phyloP scores from a whole-genome alignment of 441 rosid genomes.

The Daphne laureola region DNA sequence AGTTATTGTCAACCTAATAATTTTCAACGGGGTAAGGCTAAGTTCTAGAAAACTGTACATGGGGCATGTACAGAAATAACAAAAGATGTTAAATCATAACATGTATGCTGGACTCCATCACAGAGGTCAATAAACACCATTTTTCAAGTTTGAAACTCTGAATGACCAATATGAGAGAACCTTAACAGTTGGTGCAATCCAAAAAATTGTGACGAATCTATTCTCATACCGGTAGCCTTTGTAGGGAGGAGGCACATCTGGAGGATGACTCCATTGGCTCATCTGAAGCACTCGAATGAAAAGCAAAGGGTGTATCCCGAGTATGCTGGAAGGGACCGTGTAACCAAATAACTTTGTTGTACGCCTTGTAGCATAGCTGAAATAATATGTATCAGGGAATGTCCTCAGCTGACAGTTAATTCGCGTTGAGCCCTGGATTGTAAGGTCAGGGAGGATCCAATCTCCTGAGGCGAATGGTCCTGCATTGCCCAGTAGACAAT shows the following conservation, averaged over 20 bases:
- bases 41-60: background rate
- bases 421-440: constrained; percentile 74
- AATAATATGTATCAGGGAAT: constrained; percentile 73
- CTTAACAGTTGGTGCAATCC: too few species aligned
- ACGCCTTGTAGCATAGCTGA: constrained; percentile 85
- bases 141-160: too few species aligned
- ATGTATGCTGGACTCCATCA: background rate
- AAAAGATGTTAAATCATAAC: background rate
- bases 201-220: background rate
- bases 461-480: constrained; percentile 85
- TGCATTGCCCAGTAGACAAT: constrained; percentile 61
- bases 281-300: constrained; percentile 84
- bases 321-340: constrained; percentile 72
- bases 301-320: constrained; percentile 81
- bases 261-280: constrained; percentile 75
- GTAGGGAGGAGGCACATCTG: constrained; percentile 59
- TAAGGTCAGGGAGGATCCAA: constrained; percentile 97
- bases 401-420: constrained; percentile 63
- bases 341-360: constrained; percentile 60
- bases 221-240: constrained; percentile 80
- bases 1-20: too few species aligned
- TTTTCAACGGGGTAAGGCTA: background rate
- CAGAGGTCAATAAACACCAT: background rate
- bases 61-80: background rate
- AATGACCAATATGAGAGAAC: too few species aligned